A percentile compares a stretch with the other conserved stretches of the same genome.
phyloP scores from a whole-genome alignment of 2,329 filamentous ascomycete species.

The Aureobasidium sp. region DNA sequence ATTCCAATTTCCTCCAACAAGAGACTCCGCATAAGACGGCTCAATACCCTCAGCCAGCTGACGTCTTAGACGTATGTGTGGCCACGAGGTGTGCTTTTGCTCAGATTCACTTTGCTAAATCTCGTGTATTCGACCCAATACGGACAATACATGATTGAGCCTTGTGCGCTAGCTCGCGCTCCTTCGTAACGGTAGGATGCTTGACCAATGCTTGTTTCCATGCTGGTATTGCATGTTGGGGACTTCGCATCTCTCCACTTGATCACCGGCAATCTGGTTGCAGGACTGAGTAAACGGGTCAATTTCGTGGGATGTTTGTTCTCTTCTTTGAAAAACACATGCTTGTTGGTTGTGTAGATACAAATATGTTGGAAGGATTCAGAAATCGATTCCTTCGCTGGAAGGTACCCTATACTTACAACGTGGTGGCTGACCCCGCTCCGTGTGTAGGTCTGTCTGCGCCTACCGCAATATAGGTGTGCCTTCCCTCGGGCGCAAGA shows the following conservation, averaged over 20 bases:
- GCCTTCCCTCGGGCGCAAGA: neutral
- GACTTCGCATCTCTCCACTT: neutral
- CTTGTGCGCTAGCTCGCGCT: neutral
- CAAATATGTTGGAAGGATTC: neutral
- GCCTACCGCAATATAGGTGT: neutral
- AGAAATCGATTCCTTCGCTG: neutral
- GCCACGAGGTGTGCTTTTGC: neutral
- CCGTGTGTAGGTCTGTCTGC: neutral
- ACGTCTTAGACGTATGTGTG: neutral
- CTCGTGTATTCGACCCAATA: neutral
- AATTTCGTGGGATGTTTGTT: neutral
- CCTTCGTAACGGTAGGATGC: neutral
- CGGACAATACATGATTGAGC: neutral
- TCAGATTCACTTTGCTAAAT: neutral
- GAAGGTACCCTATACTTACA: neutral
- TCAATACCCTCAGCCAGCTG: neutral
- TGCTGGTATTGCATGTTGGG: neutral
- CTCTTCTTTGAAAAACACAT: neutral
- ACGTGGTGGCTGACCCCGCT: constrained; percentile 4
- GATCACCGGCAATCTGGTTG: neutral
- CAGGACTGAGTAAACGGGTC: neutral
- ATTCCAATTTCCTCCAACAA: neutral
- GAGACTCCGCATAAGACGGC: neutral
- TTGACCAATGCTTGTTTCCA: neutral
- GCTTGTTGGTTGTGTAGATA: neutral